Evolutionary conservation across 2,329 filamentous ascomycete species (phyloP).

Genomic region (Pezicula radicicola): DNA sequence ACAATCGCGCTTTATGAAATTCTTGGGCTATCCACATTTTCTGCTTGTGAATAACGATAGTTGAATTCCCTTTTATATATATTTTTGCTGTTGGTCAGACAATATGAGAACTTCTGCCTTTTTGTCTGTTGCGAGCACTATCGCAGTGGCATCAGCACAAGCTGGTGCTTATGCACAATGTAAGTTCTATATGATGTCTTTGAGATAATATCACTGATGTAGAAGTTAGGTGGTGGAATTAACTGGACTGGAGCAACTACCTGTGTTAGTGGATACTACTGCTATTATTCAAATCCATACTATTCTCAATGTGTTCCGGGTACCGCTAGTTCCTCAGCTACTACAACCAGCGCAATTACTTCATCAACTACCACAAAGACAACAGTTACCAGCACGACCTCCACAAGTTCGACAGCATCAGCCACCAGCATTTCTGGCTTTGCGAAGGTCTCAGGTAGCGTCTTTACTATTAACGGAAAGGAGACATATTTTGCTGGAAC

Average conservation of each 20-base stretch:
- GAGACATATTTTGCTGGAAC: slow-evolving; percentile 50
- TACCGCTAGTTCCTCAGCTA: neutral
- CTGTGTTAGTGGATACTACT: slow-evolving; percentile 27
- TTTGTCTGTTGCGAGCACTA: too few species aligned
- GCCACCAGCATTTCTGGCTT: slow-evolving; percentile 9
- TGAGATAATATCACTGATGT: neutral
- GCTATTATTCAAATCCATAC: slow-evolving; percentile 19
- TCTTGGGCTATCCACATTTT: too few species aligned
- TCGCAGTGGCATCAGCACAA: neutral
- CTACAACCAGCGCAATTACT: neutral
- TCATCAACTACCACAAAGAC: neutral
- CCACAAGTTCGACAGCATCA: neutral
- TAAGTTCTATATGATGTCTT: neutral
- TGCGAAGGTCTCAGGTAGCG: slow-evolving; percentile 22
- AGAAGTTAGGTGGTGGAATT: slow-evolving; percentile 15
- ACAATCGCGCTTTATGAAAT: too few species aligned
- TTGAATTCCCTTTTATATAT: too few species aligned
- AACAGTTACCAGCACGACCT: neutral
- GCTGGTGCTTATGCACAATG: neutral
- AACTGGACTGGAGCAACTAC: slow-evolving; percentile 23
- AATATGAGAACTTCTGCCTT: too few species aligned
- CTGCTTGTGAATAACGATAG: too few species aligned
- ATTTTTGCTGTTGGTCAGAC: too few species aligned
- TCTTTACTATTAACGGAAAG: slow-evolving; percentile 40
- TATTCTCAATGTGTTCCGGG: slow-evolving; percentile 25